Conservation (phyloP, 768 basidiomycete genomes). For the Kwoniella sp. region DNA sequence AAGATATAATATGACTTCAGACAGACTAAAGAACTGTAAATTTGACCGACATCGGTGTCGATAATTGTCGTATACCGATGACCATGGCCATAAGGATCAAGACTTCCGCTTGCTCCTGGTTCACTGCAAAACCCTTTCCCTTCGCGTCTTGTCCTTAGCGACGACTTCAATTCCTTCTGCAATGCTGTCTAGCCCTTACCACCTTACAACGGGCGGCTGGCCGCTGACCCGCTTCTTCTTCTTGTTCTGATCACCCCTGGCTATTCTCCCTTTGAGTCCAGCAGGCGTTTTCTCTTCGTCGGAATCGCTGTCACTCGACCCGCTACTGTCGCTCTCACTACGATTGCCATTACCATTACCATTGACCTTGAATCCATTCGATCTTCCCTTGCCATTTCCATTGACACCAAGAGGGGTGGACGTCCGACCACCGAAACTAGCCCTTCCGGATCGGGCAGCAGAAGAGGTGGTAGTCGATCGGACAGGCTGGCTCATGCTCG, state of each 20-base stretch:
- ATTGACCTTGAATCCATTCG: not conserved
- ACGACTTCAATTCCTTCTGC: too few species aligned
- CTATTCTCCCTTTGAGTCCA: slow-evolving; percentile 16
- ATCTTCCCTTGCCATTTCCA: not conserved
- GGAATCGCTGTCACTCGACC: slow-evolving; percentile 10
- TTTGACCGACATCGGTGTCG: too few species aligned
- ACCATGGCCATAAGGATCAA: too few species aligned
- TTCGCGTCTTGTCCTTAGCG: not conserved
- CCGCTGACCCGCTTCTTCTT: slow-evolving; percentile 5
- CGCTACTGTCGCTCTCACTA: slow-evolving; percentile 5
- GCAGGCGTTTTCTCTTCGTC: slow-evolving; percentile 20
- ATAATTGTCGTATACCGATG: too few species aligned
- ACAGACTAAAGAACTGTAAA: too few species aligned
- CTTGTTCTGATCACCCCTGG: slow-evolving; percentile 13
- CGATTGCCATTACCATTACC: not conserved
- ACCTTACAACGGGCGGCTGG: not conserved
- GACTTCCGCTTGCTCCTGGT: too few species aligned
- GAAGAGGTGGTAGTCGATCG: not conserved
- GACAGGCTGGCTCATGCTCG: not conserved
- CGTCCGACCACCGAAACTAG: slow-evolving; percentile 1
- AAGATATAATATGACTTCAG: too few species aligned
- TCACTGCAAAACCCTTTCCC: too few species aligned
- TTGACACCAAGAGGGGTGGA: not conserved
- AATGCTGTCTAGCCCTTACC: not conserved
- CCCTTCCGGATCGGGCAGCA: not conserved